These are phyloP conservation scores for Juncus inflexus DNA, from an alignment of 176 grass and related monocot species.

Conservation along the genomic window DNA sequence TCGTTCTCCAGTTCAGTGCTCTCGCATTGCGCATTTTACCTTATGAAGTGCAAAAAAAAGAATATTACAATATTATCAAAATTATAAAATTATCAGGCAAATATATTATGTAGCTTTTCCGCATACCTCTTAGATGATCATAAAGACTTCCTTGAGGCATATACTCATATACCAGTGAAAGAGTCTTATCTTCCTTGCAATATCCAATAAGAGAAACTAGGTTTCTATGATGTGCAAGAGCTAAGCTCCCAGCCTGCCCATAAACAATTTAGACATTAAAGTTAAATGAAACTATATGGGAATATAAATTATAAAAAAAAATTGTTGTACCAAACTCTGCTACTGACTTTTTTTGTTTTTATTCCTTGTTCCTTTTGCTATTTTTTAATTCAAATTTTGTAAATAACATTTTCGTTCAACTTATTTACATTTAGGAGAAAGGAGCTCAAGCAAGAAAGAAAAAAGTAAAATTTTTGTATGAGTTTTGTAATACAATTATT, in stretches of 20 bases:
- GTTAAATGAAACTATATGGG: too few relatives aligned
- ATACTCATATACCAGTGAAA: constrained; percentile 22
- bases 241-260: constrained; percentile 18
- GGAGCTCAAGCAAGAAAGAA: too few relatives aligned
- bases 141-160: constrained; percentile 28
- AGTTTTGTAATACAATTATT: too few relatives aligned
- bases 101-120: too few relatives aligned
- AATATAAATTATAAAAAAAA: too few relatives aligned
- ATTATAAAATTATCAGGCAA: too few relatives aligned
- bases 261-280: neutral
- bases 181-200: constrained; percentile 21
- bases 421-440: too few relatives aligned
- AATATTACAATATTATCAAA: neutral
- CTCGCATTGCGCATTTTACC: constrained; percentile 8
- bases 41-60: constrained; percentile 7
- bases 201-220: constrained; percentile 24
- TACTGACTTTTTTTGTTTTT: too few relatives aligned
- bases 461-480: constrained; percentile 9
- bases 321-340: too few relatives aligned
- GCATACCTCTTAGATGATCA: constrained; percentile 18
- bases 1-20: constrained; percentile 25
- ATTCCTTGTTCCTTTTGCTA: too few relatives aligned
- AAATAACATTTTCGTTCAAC: too few relatives aligned
- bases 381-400: too few relatives aligned
- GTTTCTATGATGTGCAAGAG: constrained; percentile 23